Base-by-base conservation (phyloP, 148 eudicot genomes). In the Chenopodium suecicum region DNA sequence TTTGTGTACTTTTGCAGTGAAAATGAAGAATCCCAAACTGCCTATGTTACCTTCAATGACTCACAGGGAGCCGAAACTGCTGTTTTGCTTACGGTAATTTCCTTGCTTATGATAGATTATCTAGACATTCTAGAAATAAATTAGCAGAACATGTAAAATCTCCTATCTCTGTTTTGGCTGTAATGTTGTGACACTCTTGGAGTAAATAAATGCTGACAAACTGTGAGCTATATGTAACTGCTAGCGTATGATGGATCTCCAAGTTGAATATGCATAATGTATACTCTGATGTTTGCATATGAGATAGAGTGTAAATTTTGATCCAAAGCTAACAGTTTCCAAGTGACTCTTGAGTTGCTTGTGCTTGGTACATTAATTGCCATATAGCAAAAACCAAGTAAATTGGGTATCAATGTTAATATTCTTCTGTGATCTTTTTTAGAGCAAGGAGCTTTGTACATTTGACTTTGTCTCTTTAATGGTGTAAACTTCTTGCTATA, bases 1-100 rank as follows among this genome's bases (percentile, higher is more conserved):
- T 75, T 29, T 73, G 52, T 66, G 25, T 78, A 37, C 52, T 12
- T 83, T 4, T 90, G 90, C 84, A 95, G 99, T 88, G 91, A 87
- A 48, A 87, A 84, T 75, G 96, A 92, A 73, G 90, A 86, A 70
- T 87, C 88, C 65, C 92, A 90, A 86, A 85, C 88, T 82, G 98
- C 97, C 34, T 92, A 83, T 88, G 98, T 93, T 67, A 95, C 98
- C 86, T 95, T 95, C 88, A 93, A 90, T 86, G 98, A 95, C 86
- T 52, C 87, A 67, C 91, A 92, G 81, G 98, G 98, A 56, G 97
- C 98, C 71, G 92, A 95, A 50, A 94, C 98, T 80, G 99, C 99
- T 67, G 90, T 95, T 84, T 91, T 95, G 79, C 95, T 95, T 62
- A 87, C 99, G 86, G 99, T 95, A 84, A 78, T 73, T 82, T 82